Evolutionary conservation across 176 grass and related monocot genomes (phyloP), one percentile per base, ranked within the genome.

Genomic region (Carex littledalei): DNA sequence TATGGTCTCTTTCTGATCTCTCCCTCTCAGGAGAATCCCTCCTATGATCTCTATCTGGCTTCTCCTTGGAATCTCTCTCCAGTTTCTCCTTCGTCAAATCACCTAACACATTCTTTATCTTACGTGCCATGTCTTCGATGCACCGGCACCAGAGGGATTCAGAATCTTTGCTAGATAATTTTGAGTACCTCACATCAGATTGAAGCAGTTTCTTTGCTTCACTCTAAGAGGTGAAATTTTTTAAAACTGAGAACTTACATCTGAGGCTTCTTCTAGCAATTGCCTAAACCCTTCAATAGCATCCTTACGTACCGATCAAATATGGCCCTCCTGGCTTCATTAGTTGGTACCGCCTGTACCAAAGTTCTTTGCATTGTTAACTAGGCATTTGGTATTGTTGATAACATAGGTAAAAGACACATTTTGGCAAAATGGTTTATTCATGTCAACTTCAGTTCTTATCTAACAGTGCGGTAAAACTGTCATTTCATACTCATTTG

Each of bases 301-400:
- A 89, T 99, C 29, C 93, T 87, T 63, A 95, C 96, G 79, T 88
- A 99, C 62, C 93, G 93, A 32, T 99, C 96, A 92, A 99, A 99
- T 93, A 94, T 89, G 80, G 89, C 84, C 43, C 91, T 87, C 86
- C 96, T 91, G 35, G 85, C 88, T 34, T 90, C 94, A 84, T 99
- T 88, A 89, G 88, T 99, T 81, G 93, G 91, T 92, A 99, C 89
- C 84, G 91, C 90, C 96, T 99, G 88, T 78, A 71, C 65, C 24
- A 73, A 62, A 70, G 67, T 49, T 47, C 60, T 55, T 59, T 81
- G 12, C 53, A 31, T 60, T 52, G 57, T 83, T 85, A 85, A 64
- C 32, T 43, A 56, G 49, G 59, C 59, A 82, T 53, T 78, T 84
- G 56, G 34, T 67, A 70, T 62, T 87, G 84, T 67, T 13, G 41